Evolutionary conservation across 2,329 filamentous ascomycete genomes (phyloP), one percentile per base, ranked within the genome.

Genomic region (Epichloe scottii): DNA sequence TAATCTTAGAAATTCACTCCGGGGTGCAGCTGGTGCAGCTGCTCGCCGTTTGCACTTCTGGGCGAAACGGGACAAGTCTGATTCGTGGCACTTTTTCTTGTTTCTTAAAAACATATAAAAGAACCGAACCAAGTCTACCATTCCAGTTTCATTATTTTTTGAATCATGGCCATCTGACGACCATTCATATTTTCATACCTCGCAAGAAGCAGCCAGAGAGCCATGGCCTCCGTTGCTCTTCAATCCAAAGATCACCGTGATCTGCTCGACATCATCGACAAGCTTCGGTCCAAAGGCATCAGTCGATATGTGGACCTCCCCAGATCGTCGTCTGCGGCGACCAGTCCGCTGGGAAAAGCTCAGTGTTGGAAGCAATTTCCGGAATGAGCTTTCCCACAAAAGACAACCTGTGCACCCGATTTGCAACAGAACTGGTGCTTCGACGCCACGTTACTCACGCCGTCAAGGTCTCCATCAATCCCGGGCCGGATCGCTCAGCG

Each of bases 291-390:
- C n/a, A 33, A 52, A 12, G 49, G 53, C 14, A 52, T 58, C 26
- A 51, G 50, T 37, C 40, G 43, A 14, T 50, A 57, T 52, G 62
- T 75, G 15, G 66, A 67, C 14, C 61, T 74, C 0, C 72, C 72
- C 65, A 74, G 54, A 71, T 75, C 51, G 74, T 83, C 30, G 78
- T 83, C 12, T 78, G 74, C 48, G 80, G 81, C 3, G 75, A 82
- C 52, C 79, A 83, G 56, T 81, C 75, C 0, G 74, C 75, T 1
- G 81, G 81, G 3, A 85, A 85, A 60, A 82, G 77, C 51, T 83
- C 79, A 0, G 78, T 84, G 0, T 71, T 85, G 0, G 79, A 85
- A 57, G 81, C 79, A 1, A 78, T 85, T 39, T 81, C 81, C 0
- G 73, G 77, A 3, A 71, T 85, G 2, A 70, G 72, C 0, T 85